Conservation (phyloP, 2,329 filamentous ascomycete genomes). For the Hirsutella thompsonii region DNA sequence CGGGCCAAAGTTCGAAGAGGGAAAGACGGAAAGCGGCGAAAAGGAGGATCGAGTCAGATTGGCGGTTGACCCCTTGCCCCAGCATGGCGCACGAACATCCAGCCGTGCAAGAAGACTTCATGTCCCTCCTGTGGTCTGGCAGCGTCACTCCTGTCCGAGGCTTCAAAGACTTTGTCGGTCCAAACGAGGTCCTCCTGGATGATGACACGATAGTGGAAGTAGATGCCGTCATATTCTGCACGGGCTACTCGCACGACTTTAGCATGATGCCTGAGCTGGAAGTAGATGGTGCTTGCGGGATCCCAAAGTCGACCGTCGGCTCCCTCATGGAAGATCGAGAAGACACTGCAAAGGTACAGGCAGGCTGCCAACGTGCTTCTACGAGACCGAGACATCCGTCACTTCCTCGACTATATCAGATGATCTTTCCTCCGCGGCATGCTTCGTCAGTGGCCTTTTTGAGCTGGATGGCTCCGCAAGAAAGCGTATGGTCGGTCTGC, state of each 20-base stretch:
- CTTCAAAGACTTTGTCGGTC: conserved; percentile 8
- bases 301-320: neutral
- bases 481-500: conserved; percentile 18
- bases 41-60: neutral
- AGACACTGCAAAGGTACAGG: too few relatives aligned
- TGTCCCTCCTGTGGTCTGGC: neutral
- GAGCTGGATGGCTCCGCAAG: conserved; percentile 19
- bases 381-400: conserved; percentile 2
- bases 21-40: neutral
- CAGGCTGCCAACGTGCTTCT: too few relatives aligned
- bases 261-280: conserved; percentile 7
- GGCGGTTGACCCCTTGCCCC: conserved; percentile 1
- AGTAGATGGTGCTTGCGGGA: conserved; percentile 4
- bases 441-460: conserved; percentile 28
- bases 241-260: conserved; percentile 22
- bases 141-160: neutral
- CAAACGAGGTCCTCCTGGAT: conserved; percentile 13
- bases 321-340: neutral
- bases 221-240: conserved; percentile 22
- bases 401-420: conserved; percentile 23
- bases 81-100: conserved; percentile 4
- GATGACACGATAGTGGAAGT: conserved; percentile 16
- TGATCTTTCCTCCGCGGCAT: conserved; percentile 25
- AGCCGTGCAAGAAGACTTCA: conserved; percentile 4
- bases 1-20: neutral